Evolutionary conservation across 225 moss, liverwort and hornwort genomes (phyloP), one percentile per base, ranked within the genome.

Genomic region (Asterella californica): DNA sequence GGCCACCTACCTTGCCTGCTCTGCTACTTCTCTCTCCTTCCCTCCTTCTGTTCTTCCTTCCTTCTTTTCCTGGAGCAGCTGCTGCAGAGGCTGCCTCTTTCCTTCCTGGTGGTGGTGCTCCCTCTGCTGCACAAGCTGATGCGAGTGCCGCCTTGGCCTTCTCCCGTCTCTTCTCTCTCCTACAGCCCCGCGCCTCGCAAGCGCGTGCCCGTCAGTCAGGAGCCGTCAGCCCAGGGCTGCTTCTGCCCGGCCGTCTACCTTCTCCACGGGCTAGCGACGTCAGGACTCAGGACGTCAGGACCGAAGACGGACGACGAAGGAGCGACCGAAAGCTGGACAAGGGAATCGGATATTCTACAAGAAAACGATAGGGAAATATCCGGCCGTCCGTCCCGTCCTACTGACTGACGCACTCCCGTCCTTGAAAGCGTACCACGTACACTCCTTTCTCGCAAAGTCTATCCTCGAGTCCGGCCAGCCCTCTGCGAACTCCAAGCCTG

Each of bases 1-100:
- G 27, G n/a, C 50, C 74, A 52, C 74, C 53, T 30, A 49, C 30
- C 74, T 71, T 53, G 27, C 53, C n/a, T 74, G 74, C 72, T 72
- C 72, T 72, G 29, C 72, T 72, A 24, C 11, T 49, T 27, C n/a
- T 10, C 45, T 25, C 72, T 27, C 47, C 27, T 47, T 72, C 72
- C 27, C 50, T 72, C 25, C 22, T 46, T 45, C 9, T 22, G 6
- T 30, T 30, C 29, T 65, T 22, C 42, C 70, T n/a, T 70, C 70
- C 42, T 57, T 24, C 18, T 57, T 4, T 25, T 70, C 25, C 70
- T 45, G 45, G 45, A 24, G 70, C 42, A 21, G 70, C 38, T 45
- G 6, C 64, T 42, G 70, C 2, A 19, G 45, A 9, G 0, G 5
- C 42, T 70, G n/a, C 70, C 70, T 70, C 66, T 33, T 64, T 46